phyloP scores from a whole-genome alignment of 352 stramenopile genomes.

The Pythium aquatile region DNA sequence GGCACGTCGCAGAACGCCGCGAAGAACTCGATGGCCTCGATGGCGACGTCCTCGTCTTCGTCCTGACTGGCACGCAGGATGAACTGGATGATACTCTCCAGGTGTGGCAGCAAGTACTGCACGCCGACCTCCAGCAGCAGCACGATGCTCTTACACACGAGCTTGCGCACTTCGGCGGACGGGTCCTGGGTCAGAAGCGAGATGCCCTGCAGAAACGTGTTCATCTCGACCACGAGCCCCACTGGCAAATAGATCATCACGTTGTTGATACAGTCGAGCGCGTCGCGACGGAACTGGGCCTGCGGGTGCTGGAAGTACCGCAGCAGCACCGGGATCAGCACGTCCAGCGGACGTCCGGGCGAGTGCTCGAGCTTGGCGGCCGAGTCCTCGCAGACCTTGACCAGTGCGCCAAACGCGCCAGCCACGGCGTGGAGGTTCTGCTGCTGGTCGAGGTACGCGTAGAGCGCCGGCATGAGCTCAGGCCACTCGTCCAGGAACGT shows the following conservation, averaged over 20 bases:
- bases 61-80: constrained; percentile 88
- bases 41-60: constrained; percentile 79
- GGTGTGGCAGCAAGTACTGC: constrained; percentile 87
- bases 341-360: constrained; percentile 80
- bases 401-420: constrained; percentile 80
- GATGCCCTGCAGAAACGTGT: constrained; percentile 87
- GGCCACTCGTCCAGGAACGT: constrained; percentile 88
- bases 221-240: constrained; percentile 88
- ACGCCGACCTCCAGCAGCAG: constrained; percentile 87
- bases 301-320: constrained; percentile 88
- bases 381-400: constrained; percentile 91
- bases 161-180: constrained; percentile 75
- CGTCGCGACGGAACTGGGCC: constrained; percentile 73
- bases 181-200: constrained; percentile 85
- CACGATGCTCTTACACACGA: constrained; percentile 92
- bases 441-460: constrained; percentile 54
- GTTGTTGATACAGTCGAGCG: constrained; percentile 89
- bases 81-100: constrained; percentile 91
- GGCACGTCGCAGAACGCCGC: constrained; percentile 89
- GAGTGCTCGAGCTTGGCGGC: constrained; percentile 88
- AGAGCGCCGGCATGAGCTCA: constrained; percentile 79
- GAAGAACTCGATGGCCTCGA: constrained; percentile 92
- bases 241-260: constrained; percentile 88
- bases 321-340: constrained; percentile 86
- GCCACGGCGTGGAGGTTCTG: constrained; percentile 67